phyloP scores from a whole-genome alignment of 306 rosid genomes.

The Casuarina glauca region DNA sequence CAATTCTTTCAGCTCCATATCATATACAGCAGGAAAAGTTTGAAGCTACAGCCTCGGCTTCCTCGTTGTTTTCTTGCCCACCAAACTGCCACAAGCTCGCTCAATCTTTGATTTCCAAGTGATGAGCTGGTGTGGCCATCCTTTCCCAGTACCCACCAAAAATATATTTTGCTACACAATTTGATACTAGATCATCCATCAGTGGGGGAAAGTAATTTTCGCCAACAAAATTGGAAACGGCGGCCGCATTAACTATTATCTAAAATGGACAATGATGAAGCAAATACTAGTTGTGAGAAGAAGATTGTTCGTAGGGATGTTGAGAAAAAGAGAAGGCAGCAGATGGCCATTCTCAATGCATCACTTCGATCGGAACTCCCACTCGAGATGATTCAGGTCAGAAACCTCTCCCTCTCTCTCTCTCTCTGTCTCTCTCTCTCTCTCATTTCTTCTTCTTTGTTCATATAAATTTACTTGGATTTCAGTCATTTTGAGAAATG shows the following conservation, averaged over 20 bases:
- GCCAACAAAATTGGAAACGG: constrained; percentile 2
- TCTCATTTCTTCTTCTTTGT: neutral
- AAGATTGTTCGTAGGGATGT: constrained; percentile 47
- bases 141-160: constrained; percentile 21
- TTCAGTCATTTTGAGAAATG: neutral
- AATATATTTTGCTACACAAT: constrained; percentile 21
- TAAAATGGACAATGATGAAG: neutral
- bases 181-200: constrained; percentile 22
- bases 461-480: neutral
- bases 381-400: constrained; percentile 34
- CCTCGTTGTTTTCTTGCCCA: too few relatives aligned
- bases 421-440: neutral
- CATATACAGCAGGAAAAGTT: neutral
- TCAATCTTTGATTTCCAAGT: constrained; percentile 12
- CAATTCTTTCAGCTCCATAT: neutral
- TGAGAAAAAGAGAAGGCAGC: constrained; percentile 49
- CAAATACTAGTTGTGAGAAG: constrained; percentile 7
- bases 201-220: neutral
- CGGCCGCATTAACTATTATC: neutral
- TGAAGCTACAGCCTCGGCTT: neutral
- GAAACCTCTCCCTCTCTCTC: neutral
- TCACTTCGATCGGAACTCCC: constrained; percentile 47
- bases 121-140: constrained; percentile 19
- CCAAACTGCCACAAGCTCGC: neutral
- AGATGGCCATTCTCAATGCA: constrained; percentile 35